phyloP scores from a whole-genome alignment of 108 stramenopile species.

The Cylindrotheca fusiformis region DNA sequence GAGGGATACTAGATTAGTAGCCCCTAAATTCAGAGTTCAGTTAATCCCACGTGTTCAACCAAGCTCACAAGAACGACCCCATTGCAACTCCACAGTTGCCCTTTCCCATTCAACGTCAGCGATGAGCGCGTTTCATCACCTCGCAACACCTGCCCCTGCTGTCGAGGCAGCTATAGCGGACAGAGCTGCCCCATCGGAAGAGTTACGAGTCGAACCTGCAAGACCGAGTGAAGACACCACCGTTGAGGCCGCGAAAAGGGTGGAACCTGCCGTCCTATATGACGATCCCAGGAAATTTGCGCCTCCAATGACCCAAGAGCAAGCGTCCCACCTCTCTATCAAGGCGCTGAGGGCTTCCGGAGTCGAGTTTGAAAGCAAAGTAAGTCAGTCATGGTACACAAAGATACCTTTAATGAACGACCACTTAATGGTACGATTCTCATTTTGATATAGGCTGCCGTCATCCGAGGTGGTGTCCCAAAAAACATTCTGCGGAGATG shows the following conservation, averaged over 20 bases:
- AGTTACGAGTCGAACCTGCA: slow-evolving; percentile 32
- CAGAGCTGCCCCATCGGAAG: slow-evolving; percentile 10
- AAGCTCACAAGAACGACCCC: neutral
- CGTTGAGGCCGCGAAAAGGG: slow-evolving; percentile 29
- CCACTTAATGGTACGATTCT: no score
- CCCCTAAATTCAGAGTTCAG: no score
- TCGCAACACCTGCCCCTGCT: slow-evolving; percentile 55
- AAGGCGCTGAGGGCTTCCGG: slow-evolving; percentile 34
- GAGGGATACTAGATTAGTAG: no score
- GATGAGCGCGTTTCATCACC: slow-evolving; percentile 21
- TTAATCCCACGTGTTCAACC: no score
- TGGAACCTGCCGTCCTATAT: slow-evolving; percentile 22
- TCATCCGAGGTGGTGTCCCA: slow-evolving; percentile 43
- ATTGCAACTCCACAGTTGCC: neutral
- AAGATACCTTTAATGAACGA: no score
- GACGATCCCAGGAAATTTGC: slow-evolving; percentile 32
- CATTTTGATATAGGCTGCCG: slow-evolving; percentile 37
- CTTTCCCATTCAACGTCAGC: no score
- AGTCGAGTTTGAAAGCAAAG: slow-evolving; percentile 48
- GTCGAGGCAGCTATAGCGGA: slow-evolving; percentile 46
- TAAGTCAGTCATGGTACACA: neutral
- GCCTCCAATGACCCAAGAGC: slow-evolving; percentile 7
- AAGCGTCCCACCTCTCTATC: slow-evolving; percentile 24
- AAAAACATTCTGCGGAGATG: slow-evolving; percentile 39
- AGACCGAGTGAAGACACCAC: slow-evolving; percentile 8